These are phyloP conservation scores for Fusarium sororula DNA, from an alignment of 2,329 filamentous ascomycete species.

Conservation along the genomic window DNA sequence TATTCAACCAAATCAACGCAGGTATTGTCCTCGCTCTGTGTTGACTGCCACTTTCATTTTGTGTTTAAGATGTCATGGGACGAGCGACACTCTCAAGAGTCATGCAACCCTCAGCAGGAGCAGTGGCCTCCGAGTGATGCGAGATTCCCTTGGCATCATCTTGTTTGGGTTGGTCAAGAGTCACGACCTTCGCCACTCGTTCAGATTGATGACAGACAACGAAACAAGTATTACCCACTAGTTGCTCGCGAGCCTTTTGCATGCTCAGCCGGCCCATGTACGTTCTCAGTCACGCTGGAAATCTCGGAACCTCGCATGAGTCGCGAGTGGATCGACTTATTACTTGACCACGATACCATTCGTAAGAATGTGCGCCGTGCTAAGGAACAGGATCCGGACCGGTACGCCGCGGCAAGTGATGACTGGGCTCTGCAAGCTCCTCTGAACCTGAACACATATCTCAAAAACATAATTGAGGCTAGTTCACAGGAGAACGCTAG, in stretches of 20 bases:
- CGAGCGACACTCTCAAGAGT: conserved; percentile 34
- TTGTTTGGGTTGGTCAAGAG: conserved; percentile 49
- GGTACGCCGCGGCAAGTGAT: conserved; percentile 56
- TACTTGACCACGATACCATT: conserved; percentile 59
- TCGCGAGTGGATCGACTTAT: conserved; percentile 52
- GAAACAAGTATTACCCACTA: conserved; percentile 52
- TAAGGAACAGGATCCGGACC: conserved; percentile 55
- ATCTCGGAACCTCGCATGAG: conserved; percentile 60
- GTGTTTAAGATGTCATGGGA: conserved; percentile 51
- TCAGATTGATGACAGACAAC: conserved; percentile 35
- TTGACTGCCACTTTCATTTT: conserved; percentile 55
- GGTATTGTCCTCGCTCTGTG: conserved; percentile 50
- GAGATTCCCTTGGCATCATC: conserved; percentile 52
- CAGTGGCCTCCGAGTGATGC: conserved; percentile 48
- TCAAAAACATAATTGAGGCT: conserved; percentile 58
- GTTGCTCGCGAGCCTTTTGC: conserved; percentile 50
- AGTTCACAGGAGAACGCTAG: conserved; percentile 48
- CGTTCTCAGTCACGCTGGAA: conserved; percentile 56
- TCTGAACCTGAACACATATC: conserved; percentile 59
- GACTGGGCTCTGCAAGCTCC: conserved; percentile 54
- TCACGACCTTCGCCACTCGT: conserved; percentile 18
- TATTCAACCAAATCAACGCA: conserved; percentile 39
- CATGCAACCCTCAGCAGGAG: conserved; percentile 47
- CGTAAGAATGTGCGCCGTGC: conserved; percentile 51
- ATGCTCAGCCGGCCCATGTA: conserved; percentile 55